Evolutionary conservation across 73 alveolate species (phyloP), one percentile per base, ranked within the genome.

Genomic region (Loxodes magnus): DNA sequence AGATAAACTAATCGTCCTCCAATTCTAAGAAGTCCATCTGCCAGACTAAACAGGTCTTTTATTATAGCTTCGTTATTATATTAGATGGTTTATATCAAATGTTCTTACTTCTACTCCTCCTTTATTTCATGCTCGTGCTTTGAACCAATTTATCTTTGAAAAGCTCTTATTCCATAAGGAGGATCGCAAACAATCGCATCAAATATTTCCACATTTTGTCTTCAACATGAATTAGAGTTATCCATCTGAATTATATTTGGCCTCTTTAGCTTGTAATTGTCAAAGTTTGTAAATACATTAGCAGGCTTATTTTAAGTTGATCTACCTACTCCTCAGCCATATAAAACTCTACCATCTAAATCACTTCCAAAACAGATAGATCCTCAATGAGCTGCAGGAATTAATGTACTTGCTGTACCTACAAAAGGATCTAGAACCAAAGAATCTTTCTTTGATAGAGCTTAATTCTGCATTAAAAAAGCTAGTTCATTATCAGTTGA

Each of bases 81-180:
- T 35, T 20, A 30, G 31, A n/a, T 55, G 64, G 30, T 55, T 82
- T 81, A 48, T 67, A 36, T 4, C 21, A 16, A 16, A 17, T 17
- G 25, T 36, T 24, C 35, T 35, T 39, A 21, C 71, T 56, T 81
- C 83, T 56, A 54, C 74, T 27, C 65, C 58, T 20, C 94, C 90
- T 17, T 80, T 64, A 43, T 79, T 64, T 52, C 88, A 61, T 0
- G 89, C 68, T 26, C 79, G 63, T n/a, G n/a, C n/a, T n/a, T n/a
- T n/a, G n/a, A n/a, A n/a, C n/a, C n/a, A n/a, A n/a, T n/a, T n/a
- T n/a, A n/a, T n/a, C n/a, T n/a, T n/a, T n/a, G n/a, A n/a, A n/a
- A n/a, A 6, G 99, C 99, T 56, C 98, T 74, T 51, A 93, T 83
- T 3, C 99, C 99, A 76, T 93, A 93, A 7, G 99, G 99, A 28